phyloP scores from a whole-genome alignment of 73 alveolate genomes.

The Uronychia binucleata region DNA sequence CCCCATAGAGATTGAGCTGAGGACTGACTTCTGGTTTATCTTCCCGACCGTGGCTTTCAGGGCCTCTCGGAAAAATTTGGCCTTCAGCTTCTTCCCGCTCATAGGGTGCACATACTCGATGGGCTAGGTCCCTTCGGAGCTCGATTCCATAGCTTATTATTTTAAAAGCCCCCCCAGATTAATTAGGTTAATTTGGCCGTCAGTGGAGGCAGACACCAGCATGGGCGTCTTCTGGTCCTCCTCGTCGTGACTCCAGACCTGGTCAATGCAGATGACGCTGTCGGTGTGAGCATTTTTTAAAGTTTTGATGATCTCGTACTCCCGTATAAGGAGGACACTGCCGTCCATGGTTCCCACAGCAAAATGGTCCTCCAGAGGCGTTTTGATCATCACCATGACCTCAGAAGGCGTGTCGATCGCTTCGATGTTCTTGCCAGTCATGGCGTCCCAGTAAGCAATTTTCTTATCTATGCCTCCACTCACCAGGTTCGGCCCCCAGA shows the following conservation, averaged over 20 bases:
- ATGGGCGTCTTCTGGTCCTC: neutral
- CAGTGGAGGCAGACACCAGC: slow-evolving; percentile 1
- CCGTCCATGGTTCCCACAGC: neutral
- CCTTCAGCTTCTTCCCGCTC: neutral
- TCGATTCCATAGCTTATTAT: neutral
- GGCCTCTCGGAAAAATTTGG: neutral
- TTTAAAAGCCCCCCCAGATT: neutral
- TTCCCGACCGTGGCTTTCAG: neutral
- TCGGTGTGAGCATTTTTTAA: neutral
- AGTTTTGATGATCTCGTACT: neutral
- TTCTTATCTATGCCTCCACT: neutral
- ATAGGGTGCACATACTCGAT: neutral
- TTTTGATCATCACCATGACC: neutral
- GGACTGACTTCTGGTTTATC: neutral
- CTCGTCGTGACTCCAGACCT: neutral
- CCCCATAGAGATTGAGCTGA: slow-evolving; percentile 1
- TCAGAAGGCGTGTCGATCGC: neutral
- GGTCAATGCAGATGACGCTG: neutral
- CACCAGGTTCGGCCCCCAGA: neutral
- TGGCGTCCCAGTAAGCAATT: neutral
- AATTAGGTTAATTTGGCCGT: neutral
- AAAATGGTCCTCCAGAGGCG: neutral
- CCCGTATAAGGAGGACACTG: neutral
- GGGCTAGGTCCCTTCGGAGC: neutral
- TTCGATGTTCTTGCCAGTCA: neutral